These are phyloP conservation scores for Anisodus tanguticus DNA, from an alignment of 257 asterid species.

Conservation along the genomic window DNA sequence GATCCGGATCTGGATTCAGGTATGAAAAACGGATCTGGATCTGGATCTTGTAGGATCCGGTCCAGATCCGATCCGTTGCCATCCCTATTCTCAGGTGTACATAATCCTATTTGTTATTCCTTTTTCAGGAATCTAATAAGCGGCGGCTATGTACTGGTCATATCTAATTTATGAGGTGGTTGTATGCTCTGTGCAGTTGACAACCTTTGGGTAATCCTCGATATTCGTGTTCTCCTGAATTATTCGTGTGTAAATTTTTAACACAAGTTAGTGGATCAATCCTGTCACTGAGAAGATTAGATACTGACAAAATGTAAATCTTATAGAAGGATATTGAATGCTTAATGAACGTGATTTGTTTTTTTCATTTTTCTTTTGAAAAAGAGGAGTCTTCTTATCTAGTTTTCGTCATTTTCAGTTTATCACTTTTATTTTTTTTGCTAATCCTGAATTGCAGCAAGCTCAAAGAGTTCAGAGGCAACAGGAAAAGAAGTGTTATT, in stretches of 20 bases:
- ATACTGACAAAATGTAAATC: constrained; percentile 22
- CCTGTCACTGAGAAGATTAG: not conserved
- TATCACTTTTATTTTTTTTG: constrained; percentile 26
- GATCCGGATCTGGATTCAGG: no score
- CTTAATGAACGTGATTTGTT: not conserved
- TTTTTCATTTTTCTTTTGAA: not conserved
- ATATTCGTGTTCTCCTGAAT: not conserved
- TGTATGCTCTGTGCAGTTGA: constrained; percentile 2
- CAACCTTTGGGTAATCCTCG: constrained; percentile 12
- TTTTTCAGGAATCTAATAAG: constrained; percentile 23
- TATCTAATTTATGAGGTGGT: not conserved
- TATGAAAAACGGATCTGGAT: no score
- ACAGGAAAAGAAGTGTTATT: constrained; percentile 55
- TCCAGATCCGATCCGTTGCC: no score
- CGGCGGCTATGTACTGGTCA: not conserved
- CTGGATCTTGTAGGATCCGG: no score
- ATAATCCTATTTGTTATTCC: constrained; percentile 8
- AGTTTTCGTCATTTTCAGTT: not conserved
- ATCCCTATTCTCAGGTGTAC: constrained; percentile 26
- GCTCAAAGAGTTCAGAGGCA: constrained; percentile 62
- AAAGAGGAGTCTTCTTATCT: not conserved
- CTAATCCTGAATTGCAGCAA: constrained; percentile 70
- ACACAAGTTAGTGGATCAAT: constrained; percentile 18
- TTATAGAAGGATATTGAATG: not conserved
- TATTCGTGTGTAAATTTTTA: not conserved